These are phyloP conservation scores for Kwoniella newhampshirensis DNA, from an alignment of 768 basidiomycete genomes.

Conservation along the genomic window DNA sequence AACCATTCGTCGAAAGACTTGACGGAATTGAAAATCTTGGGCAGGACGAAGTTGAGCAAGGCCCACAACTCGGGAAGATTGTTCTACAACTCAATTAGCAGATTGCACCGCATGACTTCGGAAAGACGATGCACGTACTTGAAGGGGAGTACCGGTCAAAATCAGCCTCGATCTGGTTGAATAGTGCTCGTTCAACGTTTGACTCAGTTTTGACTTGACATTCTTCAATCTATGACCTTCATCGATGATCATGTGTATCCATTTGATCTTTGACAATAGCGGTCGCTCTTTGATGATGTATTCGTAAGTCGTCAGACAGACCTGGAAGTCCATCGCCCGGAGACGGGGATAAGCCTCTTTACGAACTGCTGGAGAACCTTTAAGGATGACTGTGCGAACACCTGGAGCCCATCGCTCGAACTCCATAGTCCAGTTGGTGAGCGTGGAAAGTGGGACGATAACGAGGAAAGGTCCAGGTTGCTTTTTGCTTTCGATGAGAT, in stretches of 20 bases:
- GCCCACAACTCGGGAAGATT: slow-evolving; percentile 57
- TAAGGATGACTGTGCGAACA: slow-evolving; percentile 78
- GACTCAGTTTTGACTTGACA: slow-evolving; percentile 79
- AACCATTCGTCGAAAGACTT: slow-evolving; percentile 99
- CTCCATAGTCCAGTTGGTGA: slow-evolving; percentile 96
- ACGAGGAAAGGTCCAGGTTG: slow-evolving; percentile 94
- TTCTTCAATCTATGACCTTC: slow-evolving; percentile 99
- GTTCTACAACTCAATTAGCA: slow-evolving; percentile 41
- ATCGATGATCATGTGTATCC: slow-evolving; percentile 98
- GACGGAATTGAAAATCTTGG: slow-evolving; percentile 96
- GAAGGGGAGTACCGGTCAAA: slow-evolving; percentile 90
- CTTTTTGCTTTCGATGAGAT: slow-evolving; percentile 85
- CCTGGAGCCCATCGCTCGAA: slow-evolving; percentile 95
- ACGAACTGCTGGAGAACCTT: slow-evolving; percentile 83
- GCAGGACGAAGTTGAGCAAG: slow-evolving; percentile 59
- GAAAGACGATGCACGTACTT: slow-evolving; percentile 51
- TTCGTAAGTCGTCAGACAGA: slow-evolving; percentile 90
- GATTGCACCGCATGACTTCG: slow-evolving; percentile 40
- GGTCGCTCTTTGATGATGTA: slow-evolving; percentile 98
- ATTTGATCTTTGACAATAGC: slow-evolving; percentile 81
- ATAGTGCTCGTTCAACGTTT: slow-evolving; percentile 88
- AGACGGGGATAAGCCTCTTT: slow-evolving; percentile 74
- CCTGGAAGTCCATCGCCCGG: slow-evolving; percentile 75
- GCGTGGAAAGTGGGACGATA: slow-evolving; percentile 90
- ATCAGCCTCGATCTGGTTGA: slow-evolving; percentile 90